These are phyloP conservation scores for Trifolium dubium DNA, from an alignment of 306 rosid species.

Conservation along the genomic window DNA sequence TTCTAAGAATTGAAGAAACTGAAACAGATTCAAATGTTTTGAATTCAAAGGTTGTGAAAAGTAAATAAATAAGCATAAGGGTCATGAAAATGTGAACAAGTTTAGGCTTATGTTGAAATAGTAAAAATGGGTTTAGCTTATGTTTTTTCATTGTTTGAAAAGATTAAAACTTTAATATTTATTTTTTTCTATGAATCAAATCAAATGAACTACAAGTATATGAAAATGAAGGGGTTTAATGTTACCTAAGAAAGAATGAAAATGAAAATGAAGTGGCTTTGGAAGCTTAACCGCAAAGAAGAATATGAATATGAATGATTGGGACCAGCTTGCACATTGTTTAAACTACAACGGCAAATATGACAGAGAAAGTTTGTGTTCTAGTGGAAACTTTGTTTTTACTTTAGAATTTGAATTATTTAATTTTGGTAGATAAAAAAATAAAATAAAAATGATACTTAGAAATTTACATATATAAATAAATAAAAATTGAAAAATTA, in stretches of 20 bases:
- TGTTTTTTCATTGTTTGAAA: conserved; percentile 63
- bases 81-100: conserved; percentile 72
- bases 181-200: not conserved
- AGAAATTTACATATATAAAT: too few relatives aligned
- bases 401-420: not conserved
- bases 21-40: conserved; percentile 46
- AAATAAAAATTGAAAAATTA: too few relatives aligned
- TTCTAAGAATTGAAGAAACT: conserved; percentile 42
- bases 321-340: conserved; percentile 24
- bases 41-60: conserved; percentile 81
- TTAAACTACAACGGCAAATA: conserved; percentile 1
- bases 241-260: not conserved
- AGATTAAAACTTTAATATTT: conserved; percentile 3
- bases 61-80: conserved; percentile 61
- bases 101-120: conserved; percentile 56
- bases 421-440: too few relatives aligned
- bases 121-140: conserved; percentile 53
- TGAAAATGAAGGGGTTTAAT: not conserved
- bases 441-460: too few relatives aligned
- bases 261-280: conserved; percentile 11
- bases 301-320: not conserved
- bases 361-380: conserved; percentile 20
- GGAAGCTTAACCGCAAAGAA: not conserved
- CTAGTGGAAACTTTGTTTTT: not conserved
- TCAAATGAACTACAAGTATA: not conserved